Percentiles rank a stretch among this genome's conserved stretches.
Evolutionary conservation across 768 basidiomycete species (phyloP).

Genomic region (Rhizopogon roseolus): DNA sequence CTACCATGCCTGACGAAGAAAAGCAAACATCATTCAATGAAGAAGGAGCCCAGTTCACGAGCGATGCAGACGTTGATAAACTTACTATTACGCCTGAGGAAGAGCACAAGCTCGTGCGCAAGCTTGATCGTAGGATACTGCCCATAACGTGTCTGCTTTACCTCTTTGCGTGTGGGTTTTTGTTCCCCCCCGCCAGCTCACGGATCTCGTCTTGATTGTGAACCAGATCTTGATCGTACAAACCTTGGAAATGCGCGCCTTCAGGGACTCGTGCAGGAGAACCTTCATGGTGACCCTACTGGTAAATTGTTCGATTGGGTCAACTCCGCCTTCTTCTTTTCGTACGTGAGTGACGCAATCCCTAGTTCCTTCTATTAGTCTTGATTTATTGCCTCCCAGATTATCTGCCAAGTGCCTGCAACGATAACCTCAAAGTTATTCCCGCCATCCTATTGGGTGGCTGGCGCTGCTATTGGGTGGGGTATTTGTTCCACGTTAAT

Average conservation of each 20-base stretch:
- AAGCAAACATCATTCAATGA: background rate
- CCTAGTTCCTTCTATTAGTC: background rate
- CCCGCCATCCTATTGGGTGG: slow-evolving; percentile 66
- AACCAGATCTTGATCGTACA: slow-evolving; percentile 57
- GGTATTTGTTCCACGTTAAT: slow-evolving; percentile 70
- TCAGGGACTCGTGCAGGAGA: slow-evolving; percentile 65
- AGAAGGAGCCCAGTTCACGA: background rate
- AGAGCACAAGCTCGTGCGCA: slow-evolving; percentile 31
- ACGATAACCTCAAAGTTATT: slow-evolving; percentile 62
- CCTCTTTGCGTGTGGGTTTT: slow-evolving; percentile 63
- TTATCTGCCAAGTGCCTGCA: slow-evolving; percentile 66
- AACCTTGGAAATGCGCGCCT: slow-evolving; percentile 79
- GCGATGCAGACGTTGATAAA: background rate
- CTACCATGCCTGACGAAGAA: slow-evolving; percentile 6
- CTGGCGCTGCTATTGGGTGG: slow-evolving; percentile 65
- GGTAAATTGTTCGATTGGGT: slow-evolving; percentile 70
- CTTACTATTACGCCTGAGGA: slow-evolving; percentile 24
- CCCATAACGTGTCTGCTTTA: slow-evolving; percentile 70
- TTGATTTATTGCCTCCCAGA: slow-evolving; percentile 32
- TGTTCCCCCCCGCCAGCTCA: background rate
- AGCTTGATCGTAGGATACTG: slow-evolving; percentile 30
- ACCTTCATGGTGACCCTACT: slow-evolving; percentile 60
- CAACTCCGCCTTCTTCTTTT: slow-evolving; percentile 73
- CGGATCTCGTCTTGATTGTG: background rate
- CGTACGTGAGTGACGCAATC: slow-evolving; percentile 48